Base-by-base conservation (phyloP, 163 green algal species). In the Prototheca wickerhamii region DNA sequence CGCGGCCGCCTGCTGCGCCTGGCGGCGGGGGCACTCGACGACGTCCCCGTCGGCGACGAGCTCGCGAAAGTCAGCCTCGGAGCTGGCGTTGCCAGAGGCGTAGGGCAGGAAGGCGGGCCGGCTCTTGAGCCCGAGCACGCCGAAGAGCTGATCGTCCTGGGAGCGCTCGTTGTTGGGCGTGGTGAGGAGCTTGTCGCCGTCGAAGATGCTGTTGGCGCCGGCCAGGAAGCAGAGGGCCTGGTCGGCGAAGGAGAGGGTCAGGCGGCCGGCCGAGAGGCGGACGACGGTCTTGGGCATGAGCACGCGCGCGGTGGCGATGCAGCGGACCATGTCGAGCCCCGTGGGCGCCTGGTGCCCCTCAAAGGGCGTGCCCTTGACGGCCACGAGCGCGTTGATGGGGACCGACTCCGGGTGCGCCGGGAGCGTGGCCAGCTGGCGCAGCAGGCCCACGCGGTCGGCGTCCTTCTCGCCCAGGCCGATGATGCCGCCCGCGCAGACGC, bases 111-210 rank as follows among this genome's bases (percentile, higher is more conserved):
- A 96, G 8, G 89, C 86, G 18, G 89, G 89, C 15, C 89, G 73
- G 20, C 64, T 81, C 15, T 70, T 71, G 7, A 97, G 76, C 7
- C 90, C 90, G 18, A 97, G 81, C 50, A 79, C 20, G 25, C 80
- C 77, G 73, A 97, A 96, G 84, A 97, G 91, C 30, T 72, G 65
- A 15, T 62, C n/a, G 69, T 96, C 89, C 55, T 91, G 85, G 53
- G 85, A 77, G 18, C 81, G 70, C 64, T 96, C 89, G 66, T 95
- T 95, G 84, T 99, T 99, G 57, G 88, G 72, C 0, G 93, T 98
- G 23, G 93, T 99, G 8, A 99, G 83, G 58, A 99, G 88, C 81
- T 94, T 95, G 83, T 99, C 93, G n/a, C 94, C 94, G 56, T 93
- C 88, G 75, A 99, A 99, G 62, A 99, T 95, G 63, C 75, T 91